A percentile compares a stretch with the other conserved stretches of the same genome.
Evolutionary conservation across 331 rosid species (phyloP).

Genomic region (Spiraea crenata): DNA sequence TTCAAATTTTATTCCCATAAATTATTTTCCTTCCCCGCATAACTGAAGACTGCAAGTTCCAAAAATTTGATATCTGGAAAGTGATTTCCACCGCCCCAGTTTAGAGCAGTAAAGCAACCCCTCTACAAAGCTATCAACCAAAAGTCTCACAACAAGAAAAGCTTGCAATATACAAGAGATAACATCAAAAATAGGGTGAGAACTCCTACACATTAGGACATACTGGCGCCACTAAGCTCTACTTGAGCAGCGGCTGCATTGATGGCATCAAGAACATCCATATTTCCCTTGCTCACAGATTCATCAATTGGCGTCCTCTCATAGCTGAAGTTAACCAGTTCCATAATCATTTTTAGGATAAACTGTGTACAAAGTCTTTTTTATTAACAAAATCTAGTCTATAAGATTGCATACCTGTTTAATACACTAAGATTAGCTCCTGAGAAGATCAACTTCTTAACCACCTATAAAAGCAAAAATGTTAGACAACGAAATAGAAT

Average conservation of each 20-base stretch:
- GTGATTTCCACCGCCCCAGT: not conserved
- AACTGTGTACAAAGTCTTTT: not conserved
- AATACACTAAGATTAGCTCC: conserved; percentile 68
- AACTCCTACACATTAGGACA: conserved; percentile 28
- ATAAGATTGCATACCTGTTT: conserved; percentile 51
- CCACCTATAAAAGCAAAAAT: conserved; percentile 48
- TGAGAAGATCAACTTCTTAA: conserved; percentile 76
- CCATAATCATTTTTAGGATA: not conserved
- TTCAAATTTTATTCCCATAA: not conserved
- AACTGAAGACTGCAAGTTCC: not conserved
- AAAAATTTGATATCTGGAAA: not conserved
- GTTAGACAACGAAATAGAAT: conserved; percentile 12
- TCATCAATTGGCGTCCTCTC: conserved; percentile 94
- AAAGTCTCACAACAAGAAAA: conserved; percentile 11
- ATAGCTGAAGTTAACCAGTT: conserved; percentile 43
- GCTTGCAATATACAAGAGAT: conserved; percentile 4
- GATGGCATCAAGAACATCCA: conserved; percentile 73
- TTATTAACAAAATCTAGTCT: not conserved
- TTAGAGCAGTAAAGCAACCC: not conserved
- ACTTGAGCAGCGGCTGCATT: conserved; percentile 63
- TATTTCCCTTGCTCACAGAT: conserved; percentile 61
- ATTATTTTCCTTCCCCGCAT: not conserved
- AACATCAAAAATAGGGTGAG: not conserved
- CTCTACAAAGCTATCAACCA: not conserved
- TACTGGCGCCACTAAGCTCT: conserved; percentile 54